Percentiles rank a stretch among this genome's conserved stretches.
These are phyloP conservation scores for Fusarium haematococcum DNA, from an alignment of 2,329 filamentous ascomycete genomes.

Conservation along the genomic window DNA sequence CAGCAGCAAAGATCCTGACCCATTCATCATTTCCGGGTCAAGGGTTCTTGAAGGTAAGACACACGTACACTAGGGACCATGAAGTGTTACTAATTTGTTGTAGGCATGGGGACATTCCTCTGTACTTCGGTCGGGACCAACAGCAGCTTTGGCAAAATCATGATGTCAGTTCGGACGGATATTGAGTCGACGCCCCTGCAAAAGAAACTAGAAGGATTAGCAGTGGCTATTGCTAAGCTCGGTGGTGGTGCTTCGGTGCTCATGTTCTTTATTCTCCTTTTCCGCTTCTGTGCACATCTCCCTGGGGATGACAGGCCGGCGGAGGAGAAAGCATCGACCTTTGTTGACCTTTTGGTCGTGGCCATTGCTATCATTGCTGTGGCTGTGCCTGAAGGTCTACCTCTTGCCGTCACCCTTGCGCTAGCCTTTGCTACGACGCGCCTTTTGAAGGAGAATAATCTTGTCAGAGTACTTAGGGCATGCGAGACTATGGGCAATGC, in stretches of 20 bases:
- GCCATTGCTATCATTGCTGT: constrained; percentile 75
- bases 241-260: constrained; percentile 57
- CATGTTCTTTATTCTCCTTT: constrained; percentile 24
- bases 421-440: constrained; percentile 66
- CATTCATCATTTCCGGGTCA: constrained; percentile 69
- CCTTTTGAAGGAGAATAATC: background rate
- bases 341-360: constrained; percentile 67
- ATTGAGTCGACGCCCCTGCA: constrained; percentile 64
- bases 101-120: constrained; percentile 62
- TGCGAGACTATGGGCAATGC: background rate
- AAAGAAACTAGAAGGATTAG: constrained; percentile 57
- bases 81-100: constrained; percentile 1
- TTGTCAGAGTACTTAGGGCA: background rate
- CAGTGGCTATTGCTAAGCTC: constrained; percentile 48
- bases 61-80: background rate
- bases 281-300: constrained; percentile 12
- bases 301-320: constrained; percentile 9
- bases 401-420: constrained; percentile 73
- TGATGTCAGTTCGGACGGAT: constrained; percentile 64
- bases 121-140: constrained; percentile 65
- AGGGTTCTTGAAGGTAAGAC: constrained; percentile 61
- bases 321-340: constrained; percentile 15
- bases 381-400: constrained; percentile 73
- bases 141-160: constrained; percentile 63
- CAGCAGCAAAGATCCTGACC: constrained; percentile 64